These are phyloP conservation scores for Diaporthe velutina DNA, from an alignment of 2,329 filamentous ascomycete species.

Conservation along the genomic window DNA sequence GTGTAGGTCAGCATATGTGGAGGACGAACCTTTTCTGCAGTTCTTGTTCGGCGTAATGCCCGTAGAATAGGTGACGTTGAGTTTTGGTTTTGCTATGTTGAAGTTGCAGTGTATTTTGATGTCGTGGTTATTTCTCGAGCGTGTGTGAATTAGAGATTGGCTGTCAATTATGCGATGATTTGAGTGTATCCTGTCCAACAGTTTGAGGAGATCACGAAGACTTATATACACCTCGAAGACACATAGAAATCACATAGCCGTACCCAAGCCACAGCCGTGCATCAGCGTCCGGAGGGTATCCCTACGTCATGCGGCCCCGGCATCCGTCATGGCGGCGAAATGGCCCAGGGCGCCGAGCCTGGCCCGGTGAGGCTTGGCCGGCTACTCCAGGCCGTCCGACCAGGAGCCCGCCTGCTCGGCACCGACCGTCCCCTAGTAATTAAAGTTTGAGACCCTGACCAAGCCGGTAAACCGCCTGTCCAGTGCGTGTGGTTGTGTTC, in stretches of 20 bases:
- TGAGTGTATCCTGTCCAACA: fast-evolving
- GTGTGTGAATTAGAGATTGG: background rate
- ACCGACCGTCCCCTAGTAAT: background rate
- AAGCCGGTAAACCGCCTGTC: background rate
- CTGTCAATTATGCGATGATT: background rate
- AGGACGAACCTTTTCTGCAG: background rate
- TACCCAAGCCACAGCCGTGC: background rate
- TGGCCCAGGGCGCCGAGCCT: conserved; percentile 5
- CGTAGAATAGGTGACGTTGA: too few species aligned
- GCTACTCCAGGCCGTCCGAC: background rate
- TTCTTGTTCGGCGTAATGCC: background rate
- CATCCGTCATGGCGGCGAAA: conserved; percentile 20
- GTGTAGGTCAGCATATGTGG: background rate
- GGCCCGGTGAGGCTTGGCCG: conserved; percentile 18
- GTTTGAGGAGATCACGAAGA: background rate
- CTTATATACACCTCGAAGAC: background rate
- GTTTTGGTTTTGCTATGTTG: background rate
- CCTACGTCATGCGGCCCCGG: conserved; percentile 9
- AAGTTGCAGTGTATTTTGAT: background rate
- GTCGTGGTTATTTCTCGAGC: background rate
- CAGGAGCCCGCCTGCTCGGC: conserved; percentile 11
- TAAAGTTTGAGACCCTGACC: background rate
- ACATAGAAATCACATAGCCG: background rate
- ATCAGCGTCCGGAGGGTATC: background rate
- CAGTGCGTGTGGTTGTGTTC: background rate